A percentile compares a stretch with the other conserved stretches of the same genome.
Conservation (phyloP, 371 early-diverging fungal genomes). For the Circinella umbellata region DNA sequence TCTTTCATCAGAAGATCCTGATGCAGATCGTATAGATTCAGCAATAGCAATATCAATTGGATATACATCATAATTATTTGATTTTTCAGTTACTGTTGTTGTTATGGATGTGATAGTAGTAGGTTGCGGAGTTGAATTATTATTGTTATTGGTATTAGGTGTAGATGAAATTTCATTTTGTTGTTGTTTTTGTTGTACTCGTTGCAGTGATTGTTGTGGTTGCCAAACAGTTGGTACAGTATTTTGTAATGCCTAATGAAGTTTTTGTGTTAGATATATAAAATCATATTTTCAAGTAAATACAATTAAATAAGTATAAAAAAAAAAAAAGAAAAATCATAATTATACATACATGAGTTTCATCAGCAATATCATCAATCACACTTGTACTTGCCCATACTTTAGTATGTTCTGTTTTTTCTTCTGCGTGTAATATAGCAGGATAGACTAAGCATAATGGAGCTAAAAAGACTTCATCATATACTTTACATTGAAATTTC, state of each 20-base stretch:
- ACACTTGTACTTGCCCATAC: conserved; percentile 31
- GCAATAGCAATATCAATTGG: conserved; percentile 86
- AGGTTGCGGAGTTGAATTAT: conserved; percentile 6
- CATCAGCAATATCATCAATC: conserved; percentile 43
- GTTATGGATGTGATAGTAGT: conserved; percentile 4
- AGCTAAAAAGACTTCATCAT: conserved; percentile 85
- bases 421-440: conserved; percentile 38
- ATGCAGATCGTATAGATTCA: conserved; percentile 64
- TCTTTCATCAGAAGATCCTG: conserved; percentile 74
- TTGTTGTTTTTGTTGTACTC: background rate
- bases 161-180: conserved; percentile 1
- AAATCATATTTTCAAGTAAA: too few species aligned
- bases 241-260: too few species aligned
- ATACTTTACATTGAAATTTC: conserved; percentile 84
- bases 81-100: conserved; percentile 6
- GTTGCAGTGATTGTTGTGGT: conserved; percentile 8
- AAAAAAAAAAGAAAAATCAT: background rate
- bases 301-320: background rate
- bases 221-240: conserved; percentile 17
- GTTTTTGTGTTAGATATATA: too few species aligned
- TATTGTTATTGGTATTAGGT: conserved; percentile 3
- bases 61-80: conserved; percentile 25
- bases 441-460: conserved; percentile 72
- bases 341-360: conserved; percentile 28
- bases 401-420: conserved; percentile 23